Evolutionary conservation across 495 filamentous ascomycete genomes (phyloP), one percentile per base, ranked within the genome.

Genomic region (Penicillium pulvis): DNA sequence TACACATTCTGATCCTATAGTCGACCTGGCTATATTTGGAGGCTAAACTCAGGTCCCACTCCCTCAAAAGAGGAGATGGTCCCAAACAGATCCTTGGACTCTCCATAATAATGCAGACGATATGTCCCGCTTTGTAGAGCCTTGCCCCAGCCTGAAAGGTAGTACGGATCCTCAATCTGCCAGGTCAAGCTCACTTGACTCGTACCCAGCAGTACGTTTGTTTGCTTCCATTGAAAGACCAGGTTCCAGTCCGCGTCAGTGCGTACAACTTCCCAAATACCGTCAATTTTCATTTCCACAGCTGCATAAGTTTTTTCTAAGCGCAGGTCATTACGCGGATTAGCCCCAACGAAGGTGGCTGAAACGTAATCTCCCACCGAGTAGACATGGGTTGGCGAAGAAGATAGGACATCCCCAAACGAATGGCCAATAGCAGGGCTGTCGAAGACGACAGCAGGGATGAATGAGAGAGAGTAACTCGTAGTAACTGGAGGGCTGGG

Each of bases 281-380:
- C 80, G 3, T 70, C 58, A 17, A 81, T 75, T 23, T 85, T 69
- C 56, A 75, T 80, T 77, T 98, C 92, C 3, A 97, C 86, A 1
- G 87, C 85, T 7, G 87, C 90, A 66, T 86, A 97, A 8, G 88
- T 96, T 10, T 80, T 83, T 64, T 90, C 93, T 12, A 90, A 82
- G 19, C 84, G 83, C 31, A 97, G 81, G 58, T 95, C 86, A 63
- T 98, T 97, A 35, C 93, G 79, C 19, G 93, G 93, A 59, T 97
- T 97, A 3, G 93, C 92, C 41, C 90, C 94, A 14, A 93, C 84
- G 71, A 98, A 97, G 0, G 73, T 85, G 0, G 76, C 88, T 7
- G 69, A 82, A 52, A 91, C 84, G 28, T 64, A 67, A 24, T 82
- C 20, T 23, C 20, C 20, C 78, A 10, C 89, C 87, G 14, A 73